Evolutionary conservation across 2,329 filamentous ascomycete species (phyloP), one percentile per base, ranked within the genome.

Genomic region (Cephalotrichum gorgonifer): DNA sequence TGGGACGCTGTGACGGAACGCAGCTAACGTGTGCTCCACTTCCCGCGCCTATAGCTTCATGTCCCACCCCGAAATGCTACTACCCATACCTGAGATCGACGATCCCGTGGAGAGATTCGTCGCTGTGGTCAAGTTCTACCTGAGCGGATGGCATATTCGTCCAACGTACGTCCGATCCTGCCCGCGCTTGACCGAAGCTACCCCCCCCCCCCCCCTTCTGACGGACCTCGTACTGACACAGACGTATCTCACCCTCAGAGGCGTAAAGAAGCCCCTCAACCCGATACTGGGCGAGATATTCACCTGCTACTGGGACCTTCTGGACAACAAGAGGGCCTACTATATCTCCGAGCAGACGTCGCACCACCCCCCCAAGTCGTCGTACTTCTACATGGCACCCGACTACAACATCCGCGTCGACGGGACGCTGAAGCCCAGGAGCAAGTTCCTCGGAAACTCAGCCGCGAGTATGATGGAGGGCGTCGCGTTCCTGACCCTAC

Each of bases 391-490:
- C 71, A 90, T 95, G 83, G 90, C 88, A 0, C 93, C 93, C 2
- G 83, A 95, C 49, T 88, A 97, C 62, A 73, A 94, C 61, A 95
- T 98, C 57, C 82, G 93, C 50, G 95, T 98, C 58, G 93, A 98
- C 60, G 93, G 93, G 20, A 95, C 88, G 4, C 73, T 98, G 56
- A 97, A 97, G 64, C 93, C 93, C 2, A 80, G 90, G 58, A 96
- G 90, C 68, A 94, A 85, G 62, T 98, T 98, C 61, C 70, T 98
- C 38, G 93, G 93, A 47, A 98, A 98, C 68, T 98, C 93, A 3
- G 93, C 93, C 1, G 93, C 91, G 38, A 97, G 91, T 68, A 74
- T 98, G 71, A 98, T 98, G 93, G 94, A 98, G 63, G 93, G 93
- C 2, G 88, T 94, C 48, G 91, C 91, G 2, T 86, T 94, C 51